Base-by-base conservation (phyloP, 805 yeast species). In the Kurtzmaniella fragi region DNA sequence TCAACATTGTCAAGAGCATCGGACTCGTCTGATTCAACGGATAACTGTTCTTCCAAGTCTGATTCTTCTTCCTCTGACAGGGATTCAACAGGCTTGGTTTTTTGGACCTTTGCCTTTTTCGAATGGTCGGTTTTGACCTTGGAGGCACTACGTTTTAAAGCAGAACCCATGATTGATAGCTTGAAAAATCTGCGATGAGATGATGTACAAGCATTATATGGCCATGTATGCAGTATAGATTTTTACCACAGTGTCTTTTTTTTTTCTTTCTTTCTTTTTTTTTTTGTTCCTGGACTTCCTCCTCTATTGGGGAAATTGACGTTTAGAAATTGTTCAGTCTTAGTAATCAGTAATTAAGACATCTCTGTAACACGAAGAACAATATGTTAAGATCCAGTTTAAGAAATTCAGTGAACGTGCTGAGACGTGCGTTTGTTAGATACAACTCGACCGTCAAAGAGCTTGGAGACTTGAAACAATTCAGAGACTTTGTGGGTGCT, bases 71-170 rank as follows among this genome's bases (percentile, higher is more conserved):
- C 42, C 7, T 50, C 52, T 7, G 47, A 41, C 26, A 42, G 52
- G 2, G 44, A 35, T 26, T 43, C 50, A 14, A 49, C 54, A 31
- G 52, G 69, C 32, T 52, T 48, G 29, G 50, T 47, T 26, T 59
- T 56, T 14, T 49, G 57, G 28, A 57, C 57, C 44, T 68, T 69
- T 14, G 58, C 38, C 46, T 54, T 56, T 48, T 59, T 58, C 13
- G 44, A 12, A n/a, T 32, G 10, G 5, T 28, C 11, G 8, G 30
- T 40, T 15, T 34, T 40, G 39, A 37, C 40, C 34, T 44, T 43
- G 36, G 25, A 20, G 25, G 25, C 25, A 20, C 28, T 42, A 14
- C 32, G 49, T 40, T 47, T 46, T 15, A 46, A 31, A 27, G 54
- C 55, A 10, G 61, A 32, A 47, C 69, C 57, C 46, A 62, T 64